A percentile compares a stretch with the other conserved stretches of the same genome.
Evolutionary conservation across 176 grass and related monocot genomes (phyloP).

Genomic region (Phragmites australis): DNA sequence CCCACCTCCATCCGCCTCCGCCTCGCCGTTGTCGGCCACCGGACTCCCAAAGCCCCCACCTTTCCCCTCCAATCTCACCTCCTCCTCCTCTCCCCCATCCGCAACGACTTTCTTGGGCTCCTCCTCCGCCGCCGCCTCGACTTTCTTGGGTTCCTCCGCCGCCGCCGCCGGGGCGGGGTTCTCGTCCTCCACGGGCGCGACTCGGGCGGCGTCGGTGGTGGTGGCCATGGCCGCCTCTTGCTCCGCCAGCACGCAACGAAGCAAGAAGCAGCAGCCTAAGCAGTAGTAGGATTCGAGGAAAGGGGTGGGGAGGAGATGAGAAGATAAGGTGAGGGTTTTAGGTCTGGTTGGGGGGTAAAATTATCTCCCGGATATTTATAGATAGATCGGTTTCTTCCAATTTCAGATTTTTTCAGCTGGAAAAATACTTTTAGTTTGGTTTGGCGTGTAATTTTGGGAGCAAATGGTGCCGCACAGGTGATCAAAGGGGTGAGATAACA

Average conservation of each 20-base stretch:
- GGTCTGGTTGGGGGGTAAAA: constrained; percentile 5
- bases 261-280: constrained; percentile 5
- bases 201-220: neutral
- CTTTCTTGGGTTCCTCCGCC: neutral
- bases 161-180: neutral
- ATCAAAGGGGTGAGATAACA: neutral
- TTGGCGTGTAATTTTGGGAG: constrained; percentile 35
- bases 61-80: constrained; percentile 35
- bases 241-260: constrained; percentile 33
- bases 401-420: neutral
- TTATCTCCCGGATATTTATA: constrained; percentile 31
- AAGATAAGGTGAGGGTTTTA: constrained; percentile 59
- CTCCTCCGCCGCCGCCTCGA: neutral
- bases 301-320: constrained; percentile 12
- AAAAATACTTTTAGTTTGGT: neutral
- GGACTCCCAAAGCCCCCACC: neutral
- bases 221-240: constrained; percentile 47
- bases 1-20: neutral
- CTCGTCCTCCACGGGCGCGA: neutral
- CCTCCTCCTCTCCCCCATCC: neutral
- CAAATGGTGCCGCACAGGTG: neutral
- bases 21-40: constrained; percentile 4
- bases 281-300: constrained; percentile 24
- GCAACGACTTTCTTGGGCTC: neutral
- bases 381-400: neutral